Evolutionary conservation across 805 yeast genomes (phyloP).

Genomic region (Pichia sporocuriosa): DNA sequence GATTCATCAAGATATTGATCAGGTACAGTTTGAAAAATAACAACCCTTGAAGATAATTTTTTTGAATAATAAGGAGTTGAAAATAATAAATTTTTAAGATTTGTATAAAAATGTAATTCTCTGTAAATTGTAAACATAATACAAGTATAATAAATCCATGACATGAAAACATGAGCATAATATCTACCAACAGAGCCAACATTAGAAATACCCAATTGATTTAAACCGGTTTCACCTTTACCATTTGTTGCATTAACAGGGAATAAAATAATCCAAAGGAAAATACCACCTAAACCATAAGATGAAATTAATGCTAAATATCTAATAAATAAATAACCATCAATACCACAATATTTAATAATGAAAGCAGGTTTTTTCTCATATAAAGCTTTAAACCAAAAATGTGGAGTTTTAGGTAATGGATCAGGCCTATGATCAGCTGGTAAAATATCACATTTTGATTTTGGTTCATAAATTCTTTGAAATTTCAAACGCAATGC

Average conservation of each 20-base stretch:
- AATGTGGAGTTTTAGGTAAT: conserved; percentile 56
- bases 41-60: conserved; percentile 70
- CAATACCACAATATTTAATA: conserved; percentile 85
- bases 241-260: conserved; percentile 78
- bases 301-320: conserved; percentile 55
- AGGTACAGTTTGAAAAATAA: conserved; percentile 80
- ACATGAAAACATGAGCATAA: conserved; percentile 78
- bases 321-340: conserved; percentile 85
- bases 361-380: conserved; percentile 66
- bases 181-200: conserved; percentile 54
- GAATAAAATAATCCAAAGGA: conserved; percentile 63
- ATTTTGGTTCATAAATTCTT: conserved; percentile 80
- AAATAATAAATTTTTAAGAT: conserved; percentile 68
- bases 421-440: conserved; percentile 68
- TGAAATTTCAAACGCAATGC: conserved; percentile 57
- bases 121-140: conserved; percentile 71
- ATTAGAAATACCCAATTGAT: conserved; percentile 72
- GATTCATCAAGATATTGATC: conserved; percentile 62
- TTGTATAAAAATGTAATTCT: conserved; percentile 71
- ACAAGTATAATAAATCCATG: conserved; percentile 72
- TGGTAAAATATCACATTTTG: conserved; percentile 50
- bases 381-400: conserved; percentile 64
- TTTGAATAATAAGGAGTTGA: conserved; percentile 77
- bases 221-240: conserved; percentile 56
- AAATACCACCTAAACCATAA: conserved; percentile 48